Conservation (phyloP, 2,329 filamentous ascomycete genomes). For the Cordyceps cicadae region DNA sequence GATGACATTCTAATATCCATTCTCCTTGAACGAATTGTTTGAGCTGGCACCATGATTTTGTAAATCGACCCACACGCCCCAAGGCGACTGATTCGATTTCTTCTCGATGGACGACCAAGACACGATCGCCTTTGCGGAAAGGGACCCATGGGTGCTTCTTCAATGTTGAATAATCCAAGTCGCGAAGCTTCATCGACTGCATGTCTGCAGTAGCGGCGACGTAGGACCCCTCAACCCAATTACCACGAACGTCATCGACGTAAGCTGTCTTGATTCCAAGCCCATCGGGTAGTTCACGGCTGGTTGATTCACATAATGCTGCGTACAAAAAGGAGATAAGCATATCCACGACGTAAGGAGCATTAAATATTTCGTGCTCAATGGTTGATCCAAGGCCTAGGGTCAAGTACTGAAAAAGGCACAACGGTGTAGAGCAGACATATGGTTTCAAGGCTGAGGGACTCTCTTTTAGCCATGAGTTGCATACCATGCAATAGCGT, state of each 20-base stretch:
- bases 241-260: neutral
- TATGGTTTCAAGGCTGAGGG: conserved; percentile 69
- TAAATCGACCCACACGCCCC: neutral
- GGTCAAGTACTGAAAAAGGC: conserved; percentile 79
- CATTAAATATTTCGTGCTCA: conserved; percentile 72
- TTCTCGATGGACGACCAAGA: neutral
- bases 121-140: neutral
- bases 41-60: conserved; percentile 5
- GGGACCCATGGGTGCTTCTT: no score
- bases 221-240: conserved; percentile 6
- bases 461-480: conserved; percentile 54
- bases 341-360: conserved; percentile 77
- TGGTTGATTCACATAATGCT: conserved; percentile 34
- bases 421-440: conserved; percentile 68
- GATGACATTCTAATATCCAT: neutral
- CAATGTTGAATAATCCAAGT: neutral
- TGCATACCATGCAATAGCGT: conserved; percentile 81
- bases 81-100: no score
- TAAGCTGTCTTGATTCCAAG: conserved; percentile 28
- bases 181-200: neutral
- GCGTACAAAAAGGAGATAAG: conserved; percentile 74
- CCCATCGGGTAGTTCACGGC: conserved; percentile 38
- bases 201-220: neutral
- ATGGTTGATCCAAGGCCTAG: conserved; percentile 79
- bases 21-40: neutral